Percentiles rank a stretch among this genome's conserved stretches.
These are phyloP conservation scores for Aquilaria yunnanensis DNA, from an alignment of 345 rosid genomes.

Conservation along the genomic window DNA sequence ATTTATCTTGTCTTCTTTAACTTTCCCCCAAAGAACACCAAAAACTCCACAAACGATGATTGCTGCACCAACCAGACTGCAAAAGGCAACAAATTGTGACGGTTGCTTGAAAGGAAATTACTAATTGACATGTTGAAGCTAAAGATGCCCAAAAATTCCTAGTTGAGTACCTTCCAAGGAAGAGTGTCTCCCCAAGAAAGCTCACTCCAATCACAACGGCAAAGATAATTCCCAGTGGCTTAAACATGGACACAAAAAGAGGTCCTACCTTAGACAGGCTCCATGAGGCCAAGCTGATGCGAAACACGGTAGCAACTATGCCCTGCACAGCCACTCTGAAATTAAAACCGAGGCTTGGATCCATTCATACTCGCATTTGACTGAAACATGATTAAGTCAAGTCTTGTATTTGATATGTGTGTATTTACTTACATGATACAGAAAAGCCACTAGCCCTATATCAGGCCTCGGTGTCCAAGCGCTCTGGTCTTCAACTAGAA, in stretches of 20 bases:
- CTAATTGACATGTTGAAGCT: neutral
- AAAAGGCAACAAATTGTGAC: neutral
- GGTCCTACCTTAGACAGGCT: slow-evolving; percentile 24
- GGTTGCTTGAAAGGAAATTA: neutral
- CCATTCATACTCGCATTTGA: neutral
- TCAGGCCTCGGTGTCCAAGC: slow-evolving; percentile 21
- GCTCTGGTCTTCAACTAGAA: slow-evolving; percentile 9
- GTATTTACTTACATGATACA: slow-evolving; percentile 15
- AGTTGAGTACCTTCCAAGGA: slow-evolving; percentile 20
- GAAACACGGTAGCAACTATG: slow-evolving; percentile 7
- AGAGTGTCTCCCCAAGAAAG: slow-evolving; percentile 19
- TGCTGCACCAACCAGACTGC: slow-evolving; percentile 2
- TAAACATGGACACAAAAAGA: slow-evolving; percentile 25
- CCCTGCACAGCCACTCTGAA: slow-evolving; percentile 4
- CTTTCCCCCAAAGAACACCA: slow-evolving; percentile 8
- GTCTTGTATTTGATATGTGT: too few species aligned
- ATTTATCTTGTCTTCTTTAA: neutral
- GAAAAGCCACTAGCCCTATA: slow-evolving; percentile 8
- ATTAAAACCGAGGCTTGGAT: neutral
- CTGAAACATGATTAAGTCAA: neutral
- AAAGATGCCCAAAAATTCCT: neutral
- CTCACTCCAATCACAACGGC: slow-evolving; percentile 13
- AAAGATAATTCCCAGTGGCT: slow-evolving; percentile 23
- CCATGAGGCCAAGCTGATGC: slow-evolving; percentile 11
- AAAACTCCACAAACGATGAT: slow-evolving; percentile 6